Evolutionary conservation across 1,284 basidiomycete species (phyloP), one percentile per base, ranked within the genome.

Genomic region (Albatrellus sp.): DNA sequence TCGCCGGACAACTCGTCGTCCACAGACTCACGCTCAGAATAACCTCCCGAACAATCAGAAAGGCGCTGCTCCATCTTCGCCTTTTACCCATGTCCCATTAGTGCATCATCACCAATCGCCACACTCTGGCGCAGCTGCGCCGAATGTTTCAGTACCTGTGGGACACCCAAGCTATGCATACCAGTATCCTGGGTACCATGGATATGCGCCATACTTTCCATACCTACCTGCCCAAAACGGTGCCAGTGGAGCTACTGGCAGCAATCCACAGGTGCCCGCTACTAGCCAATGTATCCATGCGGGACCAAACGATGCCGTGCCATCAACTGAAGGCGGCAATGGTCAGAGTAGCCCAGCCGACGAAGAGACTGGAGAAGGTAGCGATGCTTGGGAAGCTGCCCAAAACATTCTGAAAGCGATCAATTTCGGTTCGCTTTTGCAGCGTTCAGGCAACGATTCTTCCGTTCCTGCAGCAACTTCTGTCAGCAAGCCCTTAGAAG

Each of bases 351-450:
- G 24, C 19, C 7, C 24, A 14, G 13, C 52, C 30, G 42, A 50
- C 33, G 48, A 60, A 14, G 66, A 68, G 42, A 60, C 60, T 8
- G 61, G 56, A 13, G 72, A 73, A 33, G 67, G 67, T 28, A 68
- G 67, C 43, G 76, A 80, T 48, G 75, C 77, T 12, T 84, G 79
- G 70, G 73, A 80, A 54, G 81, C 83, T 1, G 82, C 82, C 13
- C 79, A 85, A 53, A 80, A 74, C 51, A 84, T 86, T 40, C 65
- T 86, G 44, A 75, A 80, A 54, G 77, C 78, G 2, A 83, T 86
- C 62, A 83, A 84, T 57, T 80, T 83, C 52, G 73, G 72, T 3
- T 64, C 61, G 29, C 57, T 78, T 35, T 60, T 72, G 28, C 65
- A 68, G 46, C n/a, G 32, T 43, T 29, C 45, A 43, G 13, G 31